Evolutionary conservation across 768 basidiomycete species (phyloP), one percentile per base, ranked within the genome.

Genomic region (Jaapia argillacea): DNA sequence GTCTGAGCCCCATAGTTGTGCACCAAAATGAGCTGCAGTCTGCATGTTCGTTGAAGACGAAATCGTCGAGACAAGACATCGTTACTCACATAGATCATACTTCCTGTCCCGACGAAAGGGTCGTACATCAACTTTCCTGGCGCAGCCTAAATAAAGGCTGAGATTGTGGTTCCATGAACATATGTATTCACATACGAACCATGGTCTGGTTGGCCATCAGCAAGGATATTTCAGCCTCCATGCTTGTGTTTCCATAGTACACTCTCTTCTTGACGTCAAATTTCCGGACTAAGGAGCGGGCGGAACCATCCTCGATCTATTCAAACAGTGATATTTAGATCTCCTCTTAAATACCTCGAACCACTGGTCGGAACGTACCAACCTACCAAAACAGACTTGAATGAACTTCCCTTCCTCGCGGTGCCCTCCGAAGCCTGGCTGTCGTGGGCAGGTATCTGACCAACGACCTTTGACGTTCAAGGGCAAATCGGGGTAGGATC

Each of bases 121-220:
- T 99, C 96, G 52, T 98, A 99, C 13, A 98, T 69, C 20, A 94
- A 60, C 58, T 84, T 94, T 18, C 90, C 91, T n/a, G 85, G 80
- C 6, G 79, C 72, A 0, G 93, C 85, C 87, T 93, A 43, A 21
- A 20, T 18, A 12, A 48, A 33, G 39, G 35, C 6, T 20, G 38
- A 36, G 23, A 16, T 38, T 27, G 20, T 20, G 26, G 36, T 5
- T 36, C 23, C 5, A 24, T 18, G 14, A 38, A 6, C 2, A 31
- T 33, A 21, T 10, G 18, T 44, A 69, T 40, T 49, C n/a, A n/a
- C n/a, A n/a, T n/a, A n/a, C n/a, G n/a, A n/a, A 86, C 91, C 62
- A 94, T 65, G 0, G 92, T 81, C 60, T 99, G 96, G 53, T 94
- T 94, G 6, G 93, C 90, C 93, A 98, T 98, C 22, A 98, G 62